Base-by-base conservation (phyloP, 345 rosid genomes). In the Hypericum perforatum region DNA sequence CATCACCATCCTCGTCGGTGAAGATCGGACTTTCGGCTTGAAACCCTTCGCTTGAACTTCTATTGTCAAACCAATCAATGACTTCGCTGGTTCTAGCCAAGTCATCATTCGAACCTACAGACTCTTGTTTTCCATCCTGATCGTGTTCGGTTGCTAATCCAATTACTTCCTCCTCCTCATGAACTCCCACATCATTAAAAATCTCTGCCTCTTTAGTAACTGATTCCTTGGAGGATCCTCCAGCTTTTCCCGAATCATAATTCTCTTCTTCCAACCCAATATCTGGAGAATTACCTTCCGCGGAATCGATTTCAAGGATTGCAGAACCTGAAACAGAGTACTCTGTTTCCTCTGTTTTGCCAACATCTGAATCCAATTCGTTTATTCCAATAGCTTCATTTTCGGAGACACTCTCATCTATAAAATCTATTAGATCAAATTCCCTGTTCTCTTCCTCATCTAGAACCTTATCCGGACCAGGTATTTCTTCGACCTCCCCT, bases 11-110 rank as follows among this genome's bases (percentile, higher is more conserved):
- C 46, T n/a, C 41, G 16, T 51, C 32, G 11, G 13, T 36, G 16
- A 7, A 36, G 58, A 39, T 13, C 8, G 39, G 37, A 58, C n/a
- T 63, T 66, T 74, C 70, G 39, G 59, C 52, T 39, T 5, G 43
- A 42, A 57, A 44, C 39, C 49, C 62, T 8, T 66, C 63, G 29
- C 51, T 42, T 8, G 60, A 45, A 5, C 29, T 55, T 60, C 62
- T 58, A 47, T 49, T 43, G 36, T 62, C 45, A 56, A 53, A 68
- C 14, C 73, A 55, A 61, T 65, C 73, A 11, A 54, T 40, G 7
- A 5, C 48, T 9, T 9, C 12, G 12, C 39, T 48, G 9, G 7
- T 37, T 37, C 15, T 59, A 54, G 36, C 47, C 62, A 38, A 12
- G 39, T 48, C 8, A 36, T 11, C 41, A 38, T 38, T 41, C 39